Percentiles rank a stretch among this genome's conserved stretches.
Conservation (phyloP, 2,329 filamentous ascomycete species). For the Microsporum audouinii region DNA sequence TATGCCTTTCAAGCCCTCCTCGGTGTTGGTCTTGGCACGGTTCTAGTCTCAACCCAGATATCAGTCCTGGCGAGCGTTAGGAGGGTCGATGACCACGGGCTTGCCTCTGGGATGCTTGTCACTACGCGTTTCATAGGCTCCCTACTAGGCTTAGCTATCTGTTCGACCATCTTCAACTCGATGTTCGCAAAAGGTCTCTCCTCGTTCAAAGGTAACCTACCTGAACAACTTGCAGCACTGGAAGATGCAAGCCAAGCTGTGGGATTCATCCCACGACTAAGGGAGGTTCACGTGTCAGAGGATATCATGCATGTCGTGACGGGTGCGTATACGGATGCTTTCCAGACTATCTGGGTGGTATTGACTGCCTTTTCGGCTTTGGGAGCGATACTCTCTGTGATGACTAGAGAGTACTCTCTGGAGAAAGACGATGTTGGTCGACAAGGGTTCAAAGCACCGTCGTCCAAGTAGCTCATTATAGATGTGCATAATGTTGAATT, state of each 20-base stretch:
- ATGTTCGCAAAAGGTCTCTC: background rate
- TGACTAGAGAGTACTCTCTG: background rate
- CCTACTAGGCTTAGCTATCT: background rate
- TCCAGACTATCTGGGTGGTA: background rate
- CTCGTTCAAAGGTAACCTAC: background rate
- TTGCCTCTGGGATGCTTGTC: background rate
- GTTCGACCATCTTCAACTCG: background rate
- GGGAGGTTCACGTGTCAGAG: background rate
- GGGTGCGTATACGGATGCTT: background rate
- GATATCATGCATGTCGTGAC: background rate
- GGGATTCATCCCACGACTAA: background rate
- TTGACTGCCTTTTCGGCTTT: background rate
- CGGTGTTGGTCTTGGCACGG: background rate
- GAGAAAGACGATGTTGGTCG: background rate
- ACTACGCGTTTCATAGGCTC: background rate
- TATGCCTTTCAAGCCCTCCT: background rate
- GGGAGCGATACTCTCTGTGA: background rate
- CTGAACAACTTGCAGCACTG: background rate
- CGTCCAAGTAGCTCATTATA: background rate
- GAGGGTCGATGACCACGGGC: background rate
- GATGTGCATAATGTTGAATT: background rate
- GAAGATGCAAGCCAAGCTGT: background rate
- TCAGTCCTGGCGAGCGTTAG: background rate
- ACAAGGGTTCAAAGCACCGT: background rate
- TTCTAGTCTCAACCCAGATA: background rate